Evolutionary conservation across 805 yeast species (phyloP).

Genomic region (Barnettozyma botsteinii): DNA sequence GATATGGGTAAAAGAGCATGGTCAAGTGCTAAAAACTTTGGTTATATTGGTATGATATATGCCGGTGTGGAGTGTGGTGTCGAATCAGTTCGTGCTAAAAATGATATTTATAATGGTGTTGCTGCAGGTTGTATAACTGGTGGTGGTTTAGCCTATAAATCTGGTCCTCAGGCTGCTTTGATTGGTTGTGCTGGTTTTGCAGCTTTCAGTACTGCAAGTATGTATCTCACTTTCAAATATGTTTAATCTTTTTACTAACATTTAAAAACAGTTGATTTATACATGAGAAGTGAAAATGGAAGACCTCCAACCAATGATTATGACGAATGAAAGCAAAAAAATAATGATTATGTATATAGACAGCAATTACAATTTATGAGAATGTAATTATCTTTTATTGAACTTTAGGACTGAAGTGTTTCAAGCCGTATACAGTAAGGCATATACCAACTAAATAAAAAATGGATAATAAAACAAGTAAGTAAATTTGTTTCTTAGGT

Average conservation of each 20-base stretch:
- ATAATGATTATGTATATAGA: not conserved
- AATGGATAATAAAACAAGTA: not conserved
- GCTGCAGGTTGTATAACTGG: slow-evolving; percentile 96
- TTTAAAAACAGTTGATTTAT: slow-evolving; percentile 51
- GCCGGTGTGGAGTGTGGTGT: slow-evolving; percentile 90
- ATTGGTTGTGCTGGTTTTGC: slow-evolving; percentile 98
- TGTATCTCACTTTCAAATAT: slow-evolving; percentile 8
- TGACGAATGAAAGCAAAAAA: slow-evolving; percentile 41
- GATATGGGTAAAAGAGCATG: slow-evolving; percentile 92
- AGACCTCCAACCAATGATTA: slow-evolving; percentile 87
- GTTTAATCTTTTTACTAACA: not conserved
- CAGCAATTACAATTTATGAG: not conserved
- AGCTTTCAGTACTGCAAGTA: slow-evolving; percentile 77
- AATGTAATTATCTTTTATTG: too few relatives aligned
- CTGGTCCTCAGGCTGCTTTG: slow-evolving; percentile 90
- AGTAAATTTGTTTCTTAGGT: not conserved
- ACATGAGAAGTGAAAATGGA: slow-evolving; percentile 76
- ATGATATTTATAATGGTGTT: slow-evolving; percentile 87
- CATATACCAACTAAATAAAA: not conserved
- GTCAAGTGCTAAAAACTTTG: slow-evolving; percentile 88
- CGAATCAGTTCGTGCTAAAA: slow-evolving; percentile 82
- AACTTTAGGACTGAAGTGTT: too few relatives aligned
- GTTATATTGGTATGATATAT: slow-evolving; percentile 85
- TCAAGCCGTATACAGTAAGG: not conserved
- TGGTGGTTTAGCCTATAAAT: slow-evolving; percentile 85